These are phyloP conservation scores for Nosema muscidifuracis DNA, from an alignment of 371 early-diverging fungal genomes.

Conservation along the genomic window DNA sequence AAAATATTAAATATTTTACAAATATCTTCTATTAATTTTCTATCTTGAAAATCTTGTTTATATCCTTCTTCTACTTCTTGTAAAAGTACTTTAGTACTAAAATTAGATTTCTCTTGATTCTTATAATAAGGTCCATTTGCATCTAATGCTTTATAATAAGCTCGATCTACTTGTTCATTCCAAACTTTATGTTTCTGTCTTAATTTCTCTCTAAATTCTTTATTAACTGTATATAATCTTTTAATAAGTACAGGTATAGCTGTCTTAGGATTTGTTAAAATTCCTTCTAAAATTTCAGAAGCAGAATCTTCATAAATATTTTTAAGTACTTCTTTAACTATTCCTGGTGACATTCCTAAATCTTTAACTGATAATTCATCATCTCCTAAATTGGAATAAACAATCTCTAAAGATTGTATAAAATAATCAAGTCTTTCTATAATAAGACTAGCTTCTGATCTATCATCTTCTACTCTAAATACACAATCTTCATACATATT, in stretches of 20 bases:
- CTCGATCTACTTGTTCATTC: slow-evolving; percentile 80
- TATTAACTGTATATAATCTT: slow-evolving; percentile 88
- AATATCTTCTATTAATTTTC: slow-evolving; percentile 53
- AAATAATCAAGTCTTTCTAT: slow-evolving; percentile 81
- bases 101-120: slow-evolving; percentile 72
- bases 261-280: slow-evolving; percentile 79
- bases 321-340: slow-evolving; percentile 71
- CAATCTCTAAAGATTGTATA: slow-evolving; percentile 78
- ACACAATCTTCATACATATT: slow-evolving; percentile 85
- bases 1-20: slow-evolving; percentile 13
- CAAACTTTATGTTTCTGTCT: slow-evolving; percentile 85
- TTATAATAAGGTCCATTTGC: slow-evolving; percentile 80
- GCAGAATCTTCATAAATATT: slow-evolving; percentile 52
- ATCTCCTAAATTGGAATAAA: slow-evolving; percentile 63
- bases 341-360: slow-evolving; percentile 55
- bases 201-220: slow-evolving; percentile 76
- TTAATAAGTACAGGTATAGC: slow-evolving; percentile 87
- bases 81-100: slow-evolving; percentile 73
- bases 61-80: slow-evolving; percentile 71
- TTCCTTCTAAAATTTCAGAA: slow-evolving; percentile 65
- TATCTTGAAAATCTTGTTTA: slow-evolving; percentile 60
- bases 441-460: slow-evolving; percentile 90
- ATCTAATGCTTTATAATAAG: slow-evolving; percentile 89
- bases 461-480: slow-evolving; percentile 89
- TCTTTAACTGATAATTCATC: slow-evolving; percentile 74